A percentile compares a stretch with the other conserved stretches of the same genome.
phyloP scores from a whole-genome alignment of 1,284 basidiomycete species.

The Amylostereum chailletii region DNA sequence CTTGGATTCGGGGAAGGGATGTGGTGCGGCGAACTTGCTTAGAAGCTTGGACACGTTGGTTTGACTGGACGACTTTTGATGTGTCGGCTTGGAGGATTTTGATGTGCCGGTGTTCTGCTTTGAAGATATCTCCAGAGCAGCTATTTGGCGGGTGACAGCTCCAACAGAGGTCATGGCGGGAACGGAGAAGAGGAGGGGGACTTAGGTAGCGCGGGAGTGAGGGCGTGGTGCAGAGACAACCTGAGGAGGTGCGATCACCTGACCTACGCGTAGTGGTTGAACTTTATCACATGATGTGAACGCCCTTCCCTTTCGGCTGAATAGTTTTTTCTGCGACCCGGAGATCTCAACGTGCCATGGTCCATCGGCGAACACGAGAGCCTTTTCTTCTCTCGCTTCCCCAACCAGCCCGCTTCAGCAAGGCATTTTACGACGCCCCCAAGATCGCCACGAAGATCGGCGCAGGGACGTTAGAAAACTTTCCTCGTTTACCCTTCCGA shows the following conservation, averaged over 20 bases:
- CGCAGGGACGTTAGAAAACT: too few relatives aligned
- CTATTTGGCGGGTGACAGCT: slow-evolving; percentile 37
- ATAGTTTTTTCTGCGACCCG: too few relatives aligned
- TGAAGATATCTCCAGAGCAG: slow-evolving; percentile 39
- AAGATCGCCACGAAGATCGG: too few relatives aligned
- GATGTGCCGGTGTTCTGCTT: slow-evolving; percentile 27
- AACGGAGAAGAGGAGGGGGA: background rate
- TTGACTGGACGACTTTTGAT: slow-evolving; percentile 45
- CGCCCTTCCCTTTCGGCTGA: too few relatives aligned
- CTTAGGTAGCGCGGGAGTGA: background rate
- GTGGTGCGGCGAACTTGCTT: slow-evolving; percentile 57
- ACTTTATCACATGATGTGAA: background rate
- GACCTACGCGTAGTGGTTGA: background rate
- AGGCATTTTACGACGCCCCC: too few relatives aligned
- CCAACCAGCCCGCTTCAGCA: too few relatives aligned
- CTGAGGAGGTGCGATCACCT: background rate
- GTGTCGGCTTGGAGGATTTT: slow-evolving; percentile 24
- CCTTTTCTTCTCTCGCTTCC: too few relatives aligned
- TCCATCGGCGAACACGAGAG: too few relatives aligned
- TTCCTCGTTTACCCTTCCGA: too few relatives aligned
- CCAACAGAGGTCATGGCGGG: slow-evolving; percentile 32
- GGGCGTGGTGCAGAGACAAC: background rate
- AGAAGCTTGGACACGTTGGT: slow-evolving; percentile 55
- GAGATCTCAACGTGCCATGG: too few relatives aligned
- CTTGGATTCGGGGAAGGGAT: slow-evolving; percentile 25